phyloP scores from a whole-genome alignment of 257 asterid genomes.

The Scutellaria minor region DNA sequence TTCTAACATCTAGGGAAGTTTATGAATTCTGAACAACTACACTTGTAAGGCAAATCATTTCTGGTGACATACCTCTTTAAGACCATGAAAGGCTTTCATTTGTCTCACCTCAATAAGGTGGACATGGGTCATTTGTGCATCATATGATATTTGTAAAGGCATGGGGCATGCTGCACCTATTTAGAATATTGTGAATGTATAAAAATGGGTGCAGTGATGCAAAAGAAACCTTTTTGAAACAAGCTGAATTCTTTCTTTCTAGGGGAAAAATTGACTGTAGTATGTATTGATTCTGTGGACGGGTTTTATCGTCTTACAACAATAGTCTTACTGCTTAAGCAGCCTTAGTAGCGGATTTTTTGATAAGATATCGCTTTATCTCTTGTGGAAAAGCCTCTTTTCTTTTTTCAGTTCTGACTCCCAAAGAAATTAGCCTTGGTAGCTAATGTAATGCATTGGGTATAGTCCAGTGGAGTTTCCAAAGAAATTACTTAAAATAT shows the following conservation, averaged over 20 bases:
- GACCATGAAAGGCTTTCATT: conserved; percentile 3
- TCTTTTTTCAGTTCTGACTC: not conserved
- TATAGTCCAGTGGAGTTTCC: too few relatives aligned
- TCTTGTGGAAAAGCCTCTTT: not conserved
- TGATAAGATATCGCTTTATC: not conserved
- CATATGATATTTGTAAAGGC: not conserved
- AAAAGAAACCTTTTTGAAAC: conserved; percentile 4
- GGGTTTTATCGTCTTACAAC: not conserved
- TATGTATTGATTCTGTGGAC: not conserved
- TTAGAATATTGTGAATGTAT: not conserved
- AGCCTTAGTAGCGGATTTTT: not conserved
- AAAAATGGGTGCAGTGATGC: not conserved
- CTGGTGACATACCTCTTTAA: conserved; percentile 1
- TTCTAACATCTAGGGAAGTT: not conserved
- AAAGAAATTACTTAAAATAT: not conserved
- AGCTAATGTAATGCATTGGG: too few relatives aligned
- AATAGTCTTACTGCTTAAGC: not conserved
- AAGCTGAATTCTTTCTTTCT: not conserved
- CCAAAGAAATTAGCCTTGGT: too few relatives aligned
- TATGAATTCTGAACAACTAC: not conserved
- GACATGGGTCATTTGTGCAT: not conserved
- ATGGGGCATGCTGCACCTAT: not conserved
- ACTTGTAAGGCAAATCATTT: not conserved
- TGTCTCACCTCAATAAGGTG: conserved; percentile 6
- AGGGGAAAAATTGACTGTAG: not conserved